These are phyloP conservation scores for Pythium utonaiense DNA, from an alignment of 352 stramenopile species.

Conservation along the genomic window DNA sequence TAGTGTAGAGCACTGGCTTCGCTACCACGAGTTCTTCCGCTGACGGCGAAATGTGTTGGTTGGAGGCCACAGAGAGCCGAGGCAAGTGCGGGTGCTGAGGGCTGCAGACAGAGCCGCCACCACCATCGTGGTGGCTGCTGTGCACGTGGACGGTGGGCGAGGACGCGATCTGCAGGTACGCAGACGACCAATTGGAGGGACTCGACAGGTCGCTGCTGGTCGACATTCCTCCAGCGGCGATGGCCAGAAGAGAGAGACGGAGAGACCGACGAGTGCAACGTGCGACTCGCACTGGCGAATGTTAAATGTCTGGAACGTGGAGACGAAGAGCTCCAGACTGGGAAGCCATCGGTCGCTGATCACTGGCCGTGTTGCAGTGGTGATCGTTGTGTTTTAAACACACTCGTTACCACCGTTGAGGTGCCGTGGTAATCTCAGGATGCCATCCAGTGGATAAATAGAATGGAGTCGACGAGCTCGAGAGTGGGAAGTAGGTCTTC, in stretches of 20 bases:
- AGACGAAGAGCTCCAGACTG: no score
- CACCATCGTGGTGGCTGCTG: no score
- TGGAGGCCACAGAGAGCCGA: neutral
- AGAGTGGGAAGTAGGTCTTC: no score
- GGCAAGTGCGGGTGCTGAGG: neutral
- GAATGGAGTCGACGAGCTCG: no score
- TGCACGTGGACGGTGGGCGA: neutral
- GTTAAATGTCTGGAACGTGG: neutral
- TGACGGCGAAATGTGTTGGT: neutral
- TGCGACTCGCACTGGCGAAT: neutral
- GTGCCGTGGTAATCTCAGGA: no score
- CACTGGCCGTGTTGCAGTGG: no score
- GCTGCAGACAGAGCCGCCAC: no score
- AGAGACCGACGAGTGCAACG: neutral
- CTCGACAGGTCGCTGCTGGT: neutral
- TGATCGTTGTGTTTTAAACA: no score
- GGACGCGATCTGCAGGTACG: neutral
- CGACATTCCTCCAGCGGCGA: neutral
- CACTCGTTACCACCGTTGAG: no score
- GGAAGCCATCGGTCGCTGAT: no score
- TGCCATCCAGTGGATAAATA: no score
- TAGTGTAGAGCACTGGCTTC: conserved; percentile 33
- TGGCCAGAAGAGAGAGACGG: neutral
- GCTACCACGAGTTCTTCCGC: neutral
- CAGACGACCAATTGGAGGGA: neutral